Base-by-base conservation (phyloP, 1,139 yeast genomes). In the Protomyces pachydermus region DNA sequence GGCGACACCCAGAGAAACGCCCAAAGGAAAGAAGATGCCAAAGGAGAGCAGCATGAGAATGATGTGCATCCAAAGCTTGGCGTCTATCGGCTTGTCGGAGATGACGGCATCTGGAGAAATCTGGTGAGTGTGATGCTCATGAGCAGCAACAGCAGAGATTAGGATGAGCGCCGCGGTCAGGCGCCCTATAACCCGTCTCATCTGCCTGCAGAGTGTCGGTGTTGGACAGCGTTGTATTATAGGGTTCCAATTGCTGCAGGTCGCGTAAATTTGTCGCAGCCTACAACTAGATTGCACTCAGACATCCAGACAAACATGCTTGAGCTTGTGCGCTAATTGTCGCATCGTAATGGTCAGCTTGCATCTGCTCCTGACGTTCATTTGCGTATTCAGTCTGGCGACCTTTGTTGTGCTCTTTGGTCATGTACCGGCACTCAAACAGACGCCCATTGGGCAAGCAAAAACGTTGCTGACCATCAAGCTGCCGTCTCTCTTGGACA, bases 1-100 rank as follows among this genome's bases (percentile, higher is more conserved):
- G 9, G 77, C 76, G 65, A 78, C 72, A 18, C 80, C 80, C 60
- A 75, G 71, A 18, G 77, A 77, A 69, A 78, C 71, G 3, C 80
- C 79, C 45, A 74, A 69, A 5, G 81, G 81, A 67, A 75, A 75
- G 18, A 78, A 64, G 46, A 78, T 66, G 4, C 79, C 81, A 64
- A 77, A 76, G 35, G 81, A 71, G n/a, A 76, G 45, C 51, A 70
- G 69, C 75, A 77, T 74, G 45, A 76, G 46, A 16, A 72, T 65
- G 34, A 78, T 75, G 66, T 78, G 80, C 25, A 74, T 66, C 73
- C 76, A 73, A 60, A 78, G 70, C 32, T 72, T 67, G 16, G 62
- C 32, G 52, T 70, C 71, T 8, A 70, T 35, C 3, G 72, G 71
- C 55, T 67, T 71, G 38, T 60, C 61, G 18, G 71, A 67, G 25